A percentile compares a stretch with the other conserved stretches of the same genome.
phyloP scores from a whole-genome alignment of 352 stramenopile species.

The Phytophthora citricola region DNA sequence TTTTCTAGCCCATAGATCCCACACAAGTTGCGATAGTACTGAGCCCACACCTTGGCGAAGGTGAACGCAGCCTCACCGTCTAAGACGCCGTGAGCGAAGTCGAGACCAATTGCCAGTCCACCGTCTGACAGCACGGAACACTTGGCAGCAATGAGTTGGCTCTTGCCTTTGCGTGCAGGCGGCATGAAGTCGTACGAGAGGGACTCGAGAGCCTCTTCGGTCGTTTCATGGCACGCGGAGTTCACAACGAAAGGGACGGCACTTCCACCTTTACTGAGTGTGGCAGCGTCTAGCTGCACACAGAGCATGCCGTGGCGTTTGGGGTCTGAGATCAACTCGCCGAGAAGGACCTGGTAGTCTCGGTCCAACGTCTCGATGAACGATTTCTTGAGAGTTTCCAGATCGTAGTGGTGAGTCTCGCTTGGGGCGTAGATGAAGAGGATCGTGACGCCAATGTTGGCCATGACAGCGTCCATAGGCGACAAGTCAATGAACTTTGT shows the following conservation, averaged over 20 bases:
- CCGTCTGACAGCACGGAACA: not conserved
- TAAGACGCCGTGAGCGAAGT: constrained; percentile 7
- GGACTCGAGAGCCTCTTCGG: not conserved
- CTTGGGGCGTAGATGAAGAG: constrained; percentile 6
- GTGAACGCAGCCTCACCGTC: constrained; percentile 8
- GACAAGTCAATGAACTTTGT: constrained; percentile 7
- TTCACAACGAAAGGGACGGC: not conserved
- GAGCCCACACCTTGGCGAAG: constrained; percentile 6
- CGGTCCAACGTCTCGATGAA: constrained; percentile 4
- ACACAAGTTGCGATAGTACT: constrained; percentile 4
- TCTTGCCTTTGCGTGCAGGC: not conserved
- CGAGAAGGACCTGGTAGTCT: constrained; percentile 3
- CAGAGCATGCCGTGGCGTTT: not conserved
- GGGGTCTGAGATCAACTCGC: not conserved
- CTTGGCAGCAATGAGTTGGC: constrained; percentile 2
- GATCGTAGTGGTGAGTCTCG: constrained; percentile 1
- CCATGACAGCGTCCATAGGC: constrained; percentile 10
- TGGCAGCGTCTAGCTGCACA: constrained; percentile 1
- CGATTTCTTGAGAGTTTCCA: not conserved
- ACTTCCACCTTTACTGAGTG: not conserved
- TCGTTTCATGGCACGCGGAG: not conserved
- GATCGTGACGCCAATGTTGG: constrained; percentile 1
- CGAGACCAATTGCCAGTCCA: constrained; percentile 1
- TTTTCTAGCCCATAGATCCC: not conserved
- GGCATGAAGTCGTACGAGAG: constrained; percentile 9